phyloP scores from a whole-genome alignment of 2,329 filamentous ascomycete species.

The Emericellopsis atlantica region DNA sequence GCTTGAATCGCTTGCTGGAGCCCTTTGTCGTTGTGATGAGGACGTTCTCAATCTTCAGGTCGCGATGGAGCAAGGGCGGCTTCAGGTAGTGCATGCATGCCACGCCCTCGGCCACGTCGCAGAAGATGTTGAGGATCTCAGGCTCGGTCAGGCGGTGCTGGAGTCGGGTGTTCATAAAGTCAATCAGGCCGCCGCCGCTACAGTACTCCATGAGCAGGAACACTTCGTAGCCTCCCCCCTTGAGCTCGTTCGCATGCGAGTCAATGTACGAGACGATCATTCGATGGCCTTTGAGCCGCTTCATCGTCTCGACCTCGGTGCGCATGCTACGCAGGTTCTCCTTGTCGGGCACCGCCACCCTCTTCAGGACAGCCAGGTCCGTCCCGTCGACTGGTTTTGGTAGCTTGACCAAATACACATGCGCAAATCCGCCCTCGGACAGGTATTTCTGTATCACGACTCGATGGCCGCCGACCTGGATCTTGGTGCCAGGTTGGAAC shows the following conservation, averaged over 20 bases:
- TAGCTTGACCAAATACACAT: conserved; percentile 92
- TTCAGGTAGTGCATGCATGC: conserved; percentile 99
- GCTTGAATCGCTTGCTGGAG: conserved; percentile 69
- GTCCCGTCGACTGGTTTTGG: conserved; percentile 65
- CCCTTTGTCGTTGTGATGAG: conserved; percentile 59
- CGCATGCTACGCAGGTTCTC: conserved; percentile 90
- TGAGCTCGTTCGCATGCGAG: conserved; percentile 89
- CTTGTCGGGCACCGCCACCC: conserved; percentile 94
- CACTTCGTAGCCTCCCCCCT: conserved; percentile 90
- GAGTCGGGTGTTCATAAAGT: conserved; percentile 98
- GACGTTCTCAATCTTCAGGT: conserved; percentile 97
- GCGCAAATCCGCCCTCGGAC: conserved; percentile 94
- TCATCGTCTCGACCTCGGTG: conserved; percentile 99
- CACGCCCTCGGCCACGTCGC: conserved; percentile 88
- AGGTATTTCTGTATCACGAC: conserved; percentile 95
- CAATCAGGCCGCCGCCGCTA: conserved; percentile 86
- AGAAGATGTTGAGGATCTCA: conserved; percentile 94
- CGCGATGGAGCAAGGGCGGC: conserved; percentile 80
- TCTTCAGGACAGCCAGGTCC: conserved; percentile 77
- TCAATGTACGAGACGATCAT: conserved; percentile 98
- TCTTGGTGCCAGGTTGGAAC: conserved; percentile 87
- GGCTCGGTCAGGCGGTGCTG: conserved; percentile 95
- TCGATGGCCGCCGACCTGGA: conserved; percentile 85
- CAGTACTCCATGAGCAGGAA: conserved; percentile 98
- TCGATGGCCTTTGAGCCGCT: conserved; percentile 91